These are phyloP conservation scores for Lactifluus hygrophoroides DNA, from an alignment of 768 basidiomycete genomes.

Conservation along the genomic window DNA sequence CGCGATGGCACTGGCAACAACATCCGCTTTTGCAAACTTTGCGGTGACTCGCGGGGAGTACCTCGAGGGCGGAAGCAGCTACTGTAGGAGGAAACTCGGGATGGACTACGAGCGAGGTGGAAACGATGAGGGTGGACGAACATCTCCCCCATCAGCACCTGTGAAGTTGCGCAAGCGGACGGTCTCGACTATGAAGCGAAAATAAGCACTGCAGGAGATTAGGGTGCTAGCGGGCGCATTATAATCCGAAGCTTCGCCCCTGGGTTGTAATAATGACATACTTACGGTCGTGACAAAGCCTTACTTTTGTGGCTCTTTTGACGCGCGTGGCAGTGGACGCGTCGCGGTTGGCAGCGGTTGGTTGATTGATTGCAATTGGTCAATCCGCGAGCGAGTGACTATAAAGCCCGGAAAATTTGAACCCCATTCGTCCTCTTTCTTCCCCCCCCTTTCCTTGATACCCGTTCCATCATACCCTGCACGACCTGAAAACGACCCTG, in stretches of 20 bases:
- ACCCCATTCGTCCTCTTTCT: not conserved
- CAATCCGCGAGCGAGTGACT: not conserved
- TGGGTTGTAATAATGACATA: not conserved
- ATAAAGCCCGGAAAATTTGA: slow-evolving; percentile 9
- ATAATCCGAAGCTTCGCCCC: not conserved
- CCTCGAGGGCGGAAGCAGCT: slow-evolving; percentile 69
- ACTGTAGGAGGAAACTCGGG: slow-evolving; percentile 64
- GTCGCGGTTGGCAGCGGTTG: slow-evolving; percentile 13
- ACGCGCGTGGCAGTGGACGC: slow-evolving; percentile 14
- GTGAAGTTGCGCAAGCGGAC: slow-evolving; percentile 12
- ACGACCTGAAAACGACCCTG: not conserved
- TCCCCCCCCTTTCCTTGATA: slow-evolving; percentile 6
- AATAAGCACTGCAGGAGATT: slow-evolving; percentile 3
- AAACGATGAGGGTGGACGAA: slow-evolving; percentile 2
- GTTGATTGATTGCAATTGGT: not conserved
- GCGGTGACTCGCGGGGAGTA: slow-evolving; percentile 79
- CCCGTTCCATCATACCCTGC: slow-evolving; percentile 10
- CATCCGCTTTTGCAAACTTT: slow-evolving; percentile 40
- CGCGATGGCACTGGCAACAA: slow-evolving; percentile 48
- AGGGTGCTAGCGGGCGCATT: slow-evolving; percentile 5
- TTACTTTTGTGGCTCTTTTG: not conserved
- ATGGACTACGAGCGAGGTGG: slow-evolving; percentile 16
- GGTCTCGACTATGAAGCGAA: slow-evolving; percentile 19
- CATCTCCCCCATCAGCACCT: slow-evolving; percentile 1
- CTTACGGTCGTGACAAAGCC: too few species aligned